Evolutionary conservation across 306 rosid species (phyloP).

Genomic region (Gillenia trifoliata): DNA sequence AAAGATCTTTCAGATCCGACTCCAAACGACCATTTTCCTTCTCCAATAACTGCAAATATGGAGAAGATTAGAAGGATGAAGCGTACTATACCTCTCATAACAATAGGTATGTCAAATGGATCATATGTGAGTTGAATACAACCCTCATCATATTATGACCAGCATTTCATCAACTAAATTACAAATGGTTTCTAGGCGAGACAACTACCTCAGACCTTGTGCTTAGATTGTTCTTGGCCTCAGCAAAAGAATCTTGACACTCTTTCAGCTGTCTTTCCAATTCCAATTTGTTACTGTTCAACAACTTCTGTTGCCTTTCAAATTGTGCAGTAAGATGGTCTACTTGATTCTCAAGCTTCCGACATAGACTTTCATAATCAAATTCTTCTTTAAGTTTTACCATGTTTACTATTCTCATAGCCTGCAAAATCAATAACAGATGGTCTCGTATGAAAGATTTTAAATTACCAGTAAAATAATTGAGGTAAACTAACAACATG

Average conservation of each 20-base stretch:
- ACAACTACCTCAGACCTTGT: conserved; percentile 63
- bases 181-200: conserved; percentile 20
- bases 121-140: background rate
- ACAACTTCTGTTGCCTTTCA: conserved; percentile 56
- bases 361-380: conserved; percentile 64
- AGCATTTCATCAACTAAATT: background rate
- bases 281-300: conserved; percentile 34
- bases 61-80: background rate
- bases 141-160: background rate
- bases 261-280: conserved; percentile 47
- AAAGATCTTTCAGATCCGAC: conserved; percentile 36
- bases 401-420: conserved; percentile 58
- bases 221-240: conserved; percentile 34
- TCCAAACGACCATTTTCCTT: conserved; percentile 43
- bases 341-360: conserved; percentile 61
- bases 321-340: conserved; percentile 56
- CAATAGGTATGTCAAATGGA: background rate
- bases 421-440: conserved; percentile 32
- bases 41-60: conserved; percentile 45
- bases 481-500: background rate
- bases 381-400: conserved; percentile 65
- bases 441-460: background rate
- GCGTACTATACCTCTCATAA: background rate
- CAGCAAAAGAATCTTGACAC: conserved; percentile 34
- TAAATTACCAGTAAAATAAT: background rate